phyloP scores from a whole-genome alignment of 768 basidiomycete species.

The Suillus subluteus region DNA sequence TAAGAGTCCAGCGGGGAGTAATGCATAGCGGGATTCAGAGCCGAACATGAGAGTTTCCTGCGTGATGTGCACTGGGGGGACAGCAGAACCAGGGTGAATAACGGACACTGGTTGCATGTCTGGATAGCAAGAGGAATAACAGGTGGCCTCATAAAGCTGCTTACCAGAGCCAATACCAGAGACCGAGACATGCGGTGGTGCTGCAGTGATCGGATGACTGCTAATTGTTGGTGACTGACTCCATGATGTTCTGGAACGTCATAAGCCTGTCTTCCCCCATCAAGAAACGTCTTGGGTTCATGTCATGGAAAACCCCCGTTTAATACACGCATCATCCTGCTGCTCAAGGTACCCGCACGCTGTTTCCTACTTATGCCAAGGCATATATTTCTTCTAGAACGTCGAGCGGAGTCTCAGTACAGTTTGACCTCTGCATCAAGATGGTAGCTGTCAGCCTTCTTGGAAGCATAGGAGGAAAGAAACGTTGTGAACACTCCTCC shows the following conservation, averaged over 20 bases:
- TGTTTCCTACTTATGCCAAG: too few relatives aligned
- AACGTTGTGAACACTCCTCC: background rate
- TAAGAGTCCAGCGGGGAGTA: background rate
- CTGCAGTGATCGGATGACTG: background rate
- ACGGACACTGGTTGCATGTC: background rate
- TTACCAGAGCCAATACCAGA: background rate
- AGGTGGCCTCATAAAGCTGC: background rate
- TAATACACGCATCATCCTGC: conserved; percentile 5
- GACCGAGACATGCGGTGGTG: background rate
- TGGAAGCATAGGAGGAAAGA: background rate
- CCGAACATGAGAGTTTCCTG: background rate
- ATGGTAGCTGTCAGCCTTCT: background rate
- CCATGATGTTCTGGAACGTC: background rate
- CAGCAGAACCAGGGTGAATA: background rate
- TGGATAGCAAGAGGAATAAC: too few relatives aligned
- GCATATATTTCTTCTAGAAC: background rate
- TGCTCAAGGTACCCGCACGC: background rate
- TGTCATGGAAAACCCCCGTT: background rate
- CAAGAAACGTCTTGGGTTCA: background rate
- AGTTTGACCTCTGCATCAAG: too few relatives aligned
- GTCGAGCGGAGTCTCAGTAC: background rate
- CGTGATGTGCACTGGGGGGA: background rate
- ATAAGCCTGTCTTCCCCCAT: conserved; percentile 6
- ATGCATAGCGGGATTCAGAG: background rate
- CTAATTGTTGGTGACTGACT: background rate